phyloP scores from a whole-genome alignment of 2,329 filamentous ascomycete species.

The Apiospora pterosperma region DNA sequence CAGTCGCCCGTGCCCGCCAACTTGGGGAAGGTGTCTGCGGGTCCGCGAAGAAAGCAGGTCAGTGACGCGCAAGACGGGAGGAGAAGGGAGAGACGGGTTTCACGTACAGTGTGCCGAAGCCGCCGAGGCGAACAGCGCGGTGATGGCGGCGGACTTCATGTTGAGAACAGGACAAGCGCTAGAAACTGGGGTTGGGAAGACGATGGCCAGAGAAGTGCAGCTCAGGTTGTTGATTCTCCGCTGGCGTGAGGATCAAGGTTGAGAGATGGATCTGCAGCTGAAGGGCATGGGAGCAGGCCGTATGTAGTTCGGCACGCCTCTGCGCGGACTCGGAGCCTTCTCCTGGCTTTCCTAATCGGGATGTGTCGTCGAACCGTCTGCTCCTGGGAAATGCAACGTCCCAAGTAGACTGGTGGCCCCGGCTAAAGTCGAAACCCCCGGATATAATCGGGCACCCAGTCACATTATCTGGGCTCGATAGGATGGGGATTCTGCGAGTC shows the following conservation, averaged over 20 bases:
- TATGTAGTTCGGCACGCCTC: neutral
- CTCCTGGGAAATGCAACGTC: neutral
- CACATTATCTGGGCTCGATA: neutral
- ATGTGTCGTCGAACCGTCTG: neutral
- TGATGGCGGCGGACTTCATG: neutral
- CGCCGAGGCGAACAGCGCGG: neutral
- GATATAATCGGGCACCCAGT: neutral
- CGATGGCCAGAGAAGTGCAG: accelerated
- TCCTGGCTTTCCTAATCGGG: slow-evolving; percentile 1
- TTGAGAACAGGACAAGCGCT: neutral
- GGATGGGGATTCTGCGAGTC: neutral
- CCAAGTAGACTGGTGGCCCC: neutral
- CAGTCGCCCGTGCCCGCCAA: slow-evolving; percentile 24
- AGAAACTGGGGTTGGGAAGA: too few species aligned
- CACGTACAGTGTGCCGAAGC: neutral
- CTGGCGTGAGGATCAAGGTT: neutral
- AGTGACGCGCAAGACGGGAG: neutral
- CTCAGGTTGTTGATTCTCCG: neutral
- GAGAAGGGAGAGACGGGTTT: too few species aligned
- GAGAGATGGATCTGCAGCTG: neutral
- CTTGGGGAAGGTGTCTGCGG: slow-evolving; percentile 27
- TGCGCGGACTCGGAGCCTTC: neutral
- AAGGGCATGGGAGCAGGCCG: neutral
- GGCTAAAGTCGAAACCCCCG: neutral
- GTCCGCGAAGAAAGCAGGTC: neutral